Percentiles rank a stretch among this genome's conserved stretches.
These are phyloP conservation scores for Colletotrichum echinochloae DNA, from an alignment of 2,329 filamentous ascomycete genomes.

Conservation along the genomic window DNA sequence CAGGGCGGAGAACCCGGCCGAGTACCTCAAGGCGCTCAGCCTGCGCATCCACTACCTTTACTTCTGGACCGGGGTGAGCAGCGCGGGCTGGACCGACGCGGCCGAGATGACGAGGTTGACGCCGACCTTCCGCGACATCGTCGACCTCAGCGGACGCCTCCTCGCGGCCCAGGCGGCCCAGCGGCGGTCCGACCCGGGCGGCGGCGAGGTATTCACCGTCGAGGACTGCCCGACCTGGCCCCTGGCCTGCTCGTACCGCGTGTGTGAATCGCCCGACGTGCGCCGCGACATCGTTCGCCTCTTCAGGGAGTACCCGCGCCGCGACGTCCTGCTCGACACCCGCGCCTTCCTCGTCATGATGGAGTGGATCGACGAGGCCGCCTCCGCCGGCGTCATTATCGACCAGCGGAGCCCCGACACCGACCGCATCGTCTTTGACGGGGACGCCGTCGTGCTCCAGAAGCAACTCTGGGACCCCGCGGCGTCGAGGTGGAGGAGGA, in stretches of 20 bases:
- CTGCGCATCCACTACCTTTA: constrained; percentile 27
- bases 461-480: constrained; percentile 5
- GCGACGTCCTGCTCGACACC: constrained; percentile 59
- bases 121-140: constrained; percentile 11
- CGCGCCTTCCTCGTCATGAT: constrained; percentile 49
- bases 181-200: neutral
- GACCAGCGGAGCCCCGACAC: neutral
- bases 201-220: constrained; percentile 9
- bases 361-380: neutral
- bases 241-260: constrained; percentile 54
- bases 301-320: constrained; percentile 54
- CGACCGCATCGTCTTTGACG: constrained; percentile 1
- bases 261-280: constrained; percentile 53
- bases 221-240: constrained; percentile 48
- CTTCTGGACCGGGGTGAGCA: constrained; percentile 20
- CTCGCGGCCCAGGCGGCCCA: constrained; percentile 3
- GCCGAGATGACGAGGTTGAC: neutral
- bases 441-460: neutral
- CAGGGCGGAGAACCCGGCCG: neutral
- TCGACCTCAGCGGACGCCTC: constrained; percentile 1
- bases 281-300: constrained; percentile 55
- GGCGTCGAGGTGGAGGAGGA: neutral
- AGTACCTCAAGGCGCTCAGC: constrained; percentile 9
- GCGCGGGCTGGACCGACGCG: constrained; percentile 19
- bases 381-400: neutral